Conservation (phyloP, 2,329 filamentous ascomycete species). For the Aspergillus jensenii region DNA sequence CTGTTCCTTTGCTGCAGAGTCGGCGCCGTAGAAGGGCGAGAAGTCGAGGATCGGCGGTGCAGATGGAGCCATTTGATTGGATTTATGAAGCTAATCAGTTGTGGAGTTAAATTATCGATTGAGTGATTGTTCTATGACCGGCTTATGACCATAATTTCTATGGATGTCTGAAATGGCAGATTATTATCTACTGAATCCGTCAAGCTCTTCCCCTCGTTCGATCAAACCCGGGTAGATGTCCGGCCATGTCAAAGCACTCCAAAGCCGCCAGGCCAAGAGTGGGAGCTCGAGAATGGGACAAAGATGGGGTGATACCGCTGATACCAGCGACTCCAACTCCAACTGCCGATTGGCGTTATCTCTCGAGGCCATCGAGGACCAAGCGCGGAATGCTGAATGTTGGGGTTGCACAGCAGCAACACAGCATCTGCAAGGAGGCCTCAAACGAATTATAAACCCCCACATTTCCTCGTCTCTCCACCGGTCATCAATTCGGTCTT, state of each 20-base stretch:
- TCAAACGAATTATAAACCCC: slow-evolving; percentile 1
- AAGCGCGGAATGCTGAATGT: neutral
- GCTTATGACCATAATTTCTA: neutral
- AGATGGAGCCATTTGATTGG: neutral
- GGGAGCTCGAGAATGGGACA: neutral
- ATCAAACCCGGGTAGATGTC: slow-evolving; percentile 7
- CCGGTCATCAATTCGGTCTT: neutral
- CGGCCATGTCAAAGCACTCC: neutral
- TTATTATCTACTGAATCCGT: too few species aligned
- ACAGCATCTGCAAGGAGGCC: slow-evolving; percentile 12
- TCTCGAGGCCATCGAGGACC: neutral
- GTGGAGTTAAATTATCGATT: too few species aligned
- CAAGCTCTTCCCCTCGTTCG: neutral
- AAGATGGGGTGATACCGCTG: too few species aligned
- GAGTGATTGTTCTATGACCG: neutral
- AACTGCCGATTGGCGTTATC: neutral
- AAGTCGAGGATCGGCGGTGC: slow-evolving; percentile 38
- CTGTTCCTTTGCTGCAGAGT: slow-evolving; percentile 28
- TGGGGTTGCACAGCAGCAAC: slow-evolving; percentile 18
- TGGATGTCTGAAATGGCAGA: too few species aligned
- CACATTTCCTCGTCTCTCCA: neutral
- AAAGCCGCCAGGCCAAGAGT: neutral
- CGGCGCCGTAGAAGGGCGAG: slow-evolving; percentile 30
- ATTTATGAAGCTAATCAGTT: too few species aligned
- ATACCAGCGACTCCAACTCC: too few species aligned